Evolutionary conservation across 2,329 filamentous ascomycete genomes (phyloP).

Genomic region (Ophiostoma montium): DNA sequence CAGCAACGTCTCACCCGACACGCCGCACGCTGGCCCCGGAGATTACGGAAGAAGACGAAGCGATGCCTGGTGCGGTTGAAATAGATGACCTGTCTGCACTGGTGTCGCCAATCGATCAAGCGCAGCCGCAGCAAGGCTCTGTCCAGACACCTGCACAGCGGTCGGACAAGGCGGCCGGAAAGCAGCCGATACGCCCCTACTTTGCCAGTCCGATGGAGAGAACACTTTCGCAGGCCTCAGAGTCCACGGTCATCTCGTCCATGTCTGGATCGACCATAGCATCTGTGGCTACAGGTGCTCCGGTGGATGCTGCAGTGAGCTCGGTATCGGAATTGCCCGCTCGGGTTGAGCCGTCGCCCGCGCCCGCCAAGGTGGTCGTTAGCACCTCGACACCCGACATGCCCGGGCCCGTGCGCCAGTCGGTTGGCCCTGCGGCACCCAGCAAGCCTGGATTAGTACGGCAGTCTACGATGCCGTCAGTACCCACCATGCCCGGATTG

Average conservation of each 20-base stretch:
- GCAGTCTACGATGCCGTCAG: too few relatives aligned
- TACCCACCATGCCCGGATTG: too few relatives aligned
- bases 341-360: not conserved
- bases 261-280: not conserved
- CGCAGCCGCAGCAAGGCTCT: conserved; percentile 7
- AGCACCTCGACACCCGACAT: conserved; percentile 7
- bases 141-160: not conserved
- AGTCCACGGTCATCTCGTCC: not conserved
- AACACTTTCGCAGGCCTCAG: conserved; percentile 2
- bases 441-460: too few relatives aligned
- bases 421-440: not conserved
- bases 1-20: not conserved
- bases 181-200: conserved; percentile 23
- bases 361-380: not conserved
- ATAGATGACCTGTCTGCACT: not conserved
- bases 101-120: not conserved
- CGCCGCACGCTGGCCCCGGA: not conserved
- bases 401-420: too few relatives aligned
- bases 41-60: conserved; percentile 7
- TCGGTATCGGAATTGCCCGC: not conserved
- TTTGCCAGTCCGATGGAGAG: conserved; percentile 6
- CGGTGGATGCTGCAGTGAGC: not conserved
- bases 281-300: not conserved
- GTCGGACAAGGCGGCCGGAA: conserved; percentile 35
- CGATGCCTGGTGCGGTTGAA: not conserved